Base-by-base conservation (phyloP, 2,329 filamentous ascomycete species). In the Cordyceps pruinosa region DNA sequence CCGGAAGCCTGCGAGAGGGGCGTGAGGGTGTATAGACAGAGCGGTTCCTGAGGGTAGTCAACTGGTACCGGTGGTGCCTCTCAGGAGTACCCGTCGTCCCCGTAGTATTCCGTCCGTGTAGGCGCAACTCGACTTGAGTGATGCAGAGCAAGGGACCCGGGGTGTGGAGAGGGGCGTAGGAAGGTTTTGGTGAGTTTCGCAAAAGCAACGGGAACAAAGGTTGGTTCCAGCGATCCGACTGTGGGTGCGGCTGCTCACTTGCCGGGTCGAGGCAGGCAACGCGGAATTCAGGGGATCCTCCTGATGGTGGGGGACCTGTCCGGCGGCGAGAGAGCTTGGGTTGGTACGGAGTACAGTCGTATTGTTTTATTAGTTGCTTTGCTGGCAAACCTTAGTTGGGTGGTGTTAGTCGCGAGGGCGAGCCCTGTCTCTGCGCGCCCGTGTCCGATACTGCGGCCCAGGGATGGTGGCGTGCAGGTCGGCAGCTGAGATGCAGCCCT, bases 191-290 rank as follows among this genome's bases (percentile, higher is more conserved):
- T 6, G 12, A 13, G 39, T 42, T 25, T 17, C 19, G 19, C 9
- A 54, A 54, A 54, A 34, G 39, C 28, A 55, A 46, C 25, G 12
- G 32, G 34, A 26, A 46, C 19, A 45, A 54, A 54, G 15, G n/a
- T 26, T 30, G 26, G 12, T 30, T 21, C 37, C 21, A 47, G 42
- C 42, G 53, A 56, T 56, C 53, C 48, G 41, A 56, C 44, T 42
- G 44, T 56, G 45, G 53, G 19, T 42, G 51, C 50, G n/a, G n/a
- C n/a, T n/a, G n/a, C n/a, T n/a, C n/a, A n/a, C n/a, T 34, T 39
- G 50, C 6, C 17, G 35, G 37, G 5, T 41, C n/a, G 37, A n/a
- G 23, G 32, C 37, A 55, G 42, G 23, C 52, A 26, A 19, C 7
- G 47, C 21, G 25, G 19, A 48, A 49, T 25, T 25, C 34, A 56